Evolutionary conservation across 306 rosid genomes (phyloP).

Genomic region (Cotoneaster glaucophyllus): DNA sequence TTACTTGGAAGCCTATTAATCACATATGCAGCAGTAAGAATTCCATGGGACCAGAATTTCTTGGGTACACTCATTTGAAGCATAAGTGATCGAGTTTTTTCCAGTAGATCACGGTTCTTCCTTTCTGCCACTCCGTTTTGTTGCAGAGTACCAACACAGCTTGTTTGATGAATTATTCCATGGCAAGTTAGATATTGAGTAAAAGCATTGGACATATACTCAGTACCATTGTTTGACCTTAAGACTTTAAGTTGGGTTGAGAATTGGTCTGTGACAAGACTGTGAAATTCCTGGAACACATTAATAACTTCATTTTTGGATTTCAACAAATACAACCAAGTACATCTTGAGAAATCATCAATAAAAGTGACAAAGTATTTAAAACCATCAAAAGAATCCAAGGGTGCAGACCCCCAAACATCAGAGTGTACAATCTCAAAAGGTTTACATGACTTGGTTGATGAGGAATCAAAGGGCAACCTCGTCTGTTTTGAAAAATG

Average conservation of each 20-base stretch:
- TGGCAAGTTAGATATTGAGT: not conserved
- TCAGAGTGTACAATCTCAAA: not conserved
- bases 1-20: too few relatives aligned
- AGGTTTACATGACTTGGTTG: too few relatives aligned
- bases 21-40: too few relatives aligned
- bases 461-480: too few relatives aligned
- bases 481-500: not conserved
- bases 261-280: too few relatives aligned
- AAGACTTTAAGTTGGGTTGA: too few relatives aligned
- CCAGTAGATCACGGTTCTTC: not conserved
- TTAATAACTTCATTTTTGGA: fast-evolving
- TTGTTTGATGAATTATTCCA: not conserved
- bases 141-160: not conserved
- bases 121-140: not conserved
- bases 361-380: too few relatives aligned
- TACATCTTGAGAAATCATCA: too few relatives aligned
- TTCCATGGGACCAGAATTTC: not conserved
- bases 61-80: not conserved
- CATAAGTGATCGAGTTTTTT: not conserved
- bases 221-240: too few relatives aligned
- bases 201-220: not conserved
- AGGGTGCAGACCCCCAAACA: too few relatives aligned
- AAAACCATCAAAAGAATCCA: too few relatives aligned
- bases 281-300: too few relatives aligned
- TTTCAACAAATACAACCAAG: not conserved